A percentile compares a stretch with the other conserved stretches of the same genome.
phyloP scores from a whole-genome alignment of 2,329 filamentous ascomycete genomes.

The Colletotrichum spaethianum region DNA sequence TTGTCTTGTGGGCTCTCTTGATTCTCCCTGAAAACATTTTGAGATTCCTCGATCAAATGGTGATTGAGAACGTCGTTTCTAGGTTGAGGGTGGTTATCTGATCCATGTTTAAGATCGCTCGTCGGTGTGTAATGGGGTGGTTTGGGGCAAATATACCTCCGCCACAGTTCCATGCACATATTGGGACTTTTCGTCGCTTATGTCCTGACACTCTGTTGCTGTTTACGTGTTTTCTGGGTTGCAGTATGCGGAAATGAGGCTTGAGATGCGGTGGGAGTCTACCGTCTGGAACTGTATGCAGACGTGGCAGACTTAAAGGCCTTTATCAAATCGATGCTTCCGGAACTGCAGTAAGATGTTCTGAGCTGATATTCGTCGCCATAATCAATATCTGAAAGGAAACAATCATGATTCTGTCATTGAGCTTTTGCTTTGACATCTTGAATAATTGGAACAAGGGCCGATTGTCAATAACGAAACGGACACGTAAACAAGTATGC shows the following conservation, averaged over 20 bases:
- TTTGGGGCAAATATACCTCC: slow-evolving; percentile 34
- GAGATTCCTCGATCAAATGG: slow-evolving; percentile 3
- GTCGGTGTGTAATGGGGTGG: slow-evolving; percentile 4
- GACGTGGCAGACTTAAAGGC: not conserved
- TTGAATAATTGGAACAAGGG: not conserved
- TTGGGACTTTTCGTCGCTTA: not conserved
- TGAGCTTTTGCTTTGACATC: not conserved
- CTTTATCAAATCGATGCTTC: not conserved
- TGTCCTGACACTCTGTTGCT: not conserved
- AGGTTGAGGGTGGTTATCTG: slow-evolving; percentile 4
- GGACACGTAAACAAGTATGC: not conserved
- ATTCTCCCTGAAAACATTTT: slow-evolving; percentile 26
- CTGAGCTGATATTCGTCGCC: not conserved
- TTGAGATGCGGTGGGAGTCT: not conserved
- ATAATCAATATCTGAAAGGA: not conserved
- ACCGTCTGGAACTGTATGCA: not conserved
- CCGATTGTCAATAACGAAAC: not conserved
- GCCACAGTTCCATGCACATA: slow-evolving; percentile 33
- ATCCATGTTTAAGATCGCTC: not conserved
- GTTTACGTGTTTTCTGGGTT: not conserved
- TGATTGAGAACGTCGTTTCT: not conserved
- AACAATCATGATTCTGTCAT: not conserved
- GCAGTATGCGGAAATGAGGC: not conserved
- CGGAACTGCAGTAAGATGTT: not conserved
- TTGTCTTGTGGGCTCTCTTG: slow-evolving; percentile 14